These are phyloP conservation scores for Phyllosticta capitalensis DNA, from an alignment of 2,329 filamentous ascomycete genomes.

Conservation along the genomic window DNA sequence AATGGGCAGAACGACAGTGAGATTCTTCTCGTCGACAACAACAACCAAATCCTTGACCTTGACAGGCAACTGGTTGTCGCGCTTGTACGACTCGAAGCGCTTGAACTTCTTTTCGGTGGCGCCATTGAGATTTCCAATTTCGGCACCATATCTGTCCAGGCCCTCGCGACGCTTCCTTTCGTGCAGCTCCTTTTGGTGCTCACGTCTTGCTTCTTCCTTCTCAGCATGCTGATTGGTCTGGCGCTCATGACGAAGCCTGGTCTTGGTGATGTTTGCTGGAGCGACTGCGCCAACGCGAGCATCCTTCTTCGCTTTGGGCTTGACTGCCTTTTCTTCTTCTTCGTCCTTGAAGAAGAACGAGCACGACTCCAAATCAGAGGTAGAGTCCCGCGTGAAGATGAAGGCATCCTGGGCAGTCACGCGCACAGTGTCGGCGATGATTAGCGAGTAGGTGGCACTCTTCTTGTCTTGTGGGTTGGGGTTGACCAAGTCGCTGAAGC, in stretches of 20 bases:
- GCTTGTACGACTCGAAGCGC: conserved; percentile 97
- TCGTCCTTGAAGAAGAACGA: conserved; percentile 99
- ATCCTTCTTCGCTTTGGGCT: conserved; percentile 78
- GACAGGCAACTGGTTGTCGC: conserved; percentile 83
- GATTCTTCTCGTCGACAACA: conserved; percentile 81
- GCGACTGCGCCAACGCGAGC: conserved; percentile 76
- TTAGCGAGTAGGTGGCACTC: conserved; percentile 78
- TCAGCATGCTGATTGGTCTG: conserved; percentile 83
- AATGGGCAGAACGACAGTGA: conserved; percentile 84
- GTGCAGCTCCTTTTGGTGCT: conserved; percentile 86
- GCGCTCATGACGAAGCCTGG: conserved; percentile 82
- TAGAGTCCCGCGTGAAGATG: conserved; percentile 88
- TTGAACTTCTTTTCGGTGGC: conserved; percentile 98
- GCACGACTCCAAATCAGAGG: conserved; percentile 83
- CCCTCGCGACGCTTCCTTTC: conserved; percentile 85
- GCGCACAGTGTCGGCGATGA: conserved; percentile 88
- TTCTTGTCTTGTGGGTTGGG: conserved; percentile 80
- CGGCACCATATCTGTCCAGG: conserved; percentile 73
- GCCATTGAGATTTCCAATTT: conserved; percentile 75
- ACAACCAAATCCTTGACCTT: conserved; percentile 80
- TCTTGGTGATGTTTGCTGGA: conserved; percentile 91
- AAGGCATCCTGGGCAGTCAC: conserved; percentile 69
- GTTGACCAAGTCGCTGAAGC: conserved; percentile 83
- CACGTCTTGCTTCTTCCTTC: conserved; percentile 73
- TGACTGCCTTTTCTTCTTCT: conserved; percentile 74